A percentile compares a stretch with the other conserved stretches of the same genome.
Conservation (phyloP, 352 stramenopile genomes). For the Phytophthora kernoviae region DNA sequence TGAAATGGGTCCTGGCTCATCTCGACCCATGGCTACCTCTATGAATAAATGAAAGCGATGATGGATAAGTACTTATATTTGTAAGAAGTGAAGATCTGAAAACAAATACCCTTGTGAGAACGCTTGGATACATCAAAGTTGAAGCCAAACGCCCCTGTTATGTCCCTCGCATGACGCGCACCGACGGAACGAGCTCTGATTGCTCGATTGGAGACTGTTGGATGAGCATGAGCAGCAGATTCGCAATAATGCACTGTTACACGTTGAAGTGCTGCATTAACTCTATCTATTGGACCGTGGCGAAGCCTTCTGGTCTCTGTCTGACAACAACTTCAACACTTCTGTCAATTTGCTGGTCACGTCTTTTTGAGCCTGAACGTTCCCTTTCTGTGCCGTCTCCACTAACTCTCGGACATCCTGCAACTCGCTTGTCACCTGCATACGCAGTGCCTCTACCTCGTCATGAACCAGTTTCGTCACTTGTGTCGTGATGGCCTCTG, state of each 20-base stretch:
- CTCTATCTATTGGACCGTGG: conserved; percentile 4
- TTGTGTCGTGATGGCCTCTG: conserved; percentile 38
- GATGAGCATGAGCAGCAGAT: no score
- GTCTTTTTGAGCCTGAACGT: conserved; percentile 20
- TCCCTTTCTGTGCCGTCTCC: conserved; percentile 24
- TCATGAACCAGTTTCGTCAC: conserved; percentile 41
- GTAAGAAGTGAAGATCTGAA: no score
- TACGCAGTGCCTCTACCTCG: conserved; percentile 31
- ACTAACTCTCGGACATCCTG: conserved; percentile 35
- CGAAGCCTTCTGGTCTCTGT: conserved; percentile 7
- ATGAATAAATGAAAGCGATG: no score
- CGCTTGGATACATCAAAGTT: no score
- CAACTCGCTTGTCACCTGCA: conserved; percentile 39
- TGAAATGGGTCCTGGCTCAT: conserved; percentile 21
- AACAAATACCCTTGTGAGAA: no score
- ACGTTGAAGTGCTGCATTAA: neutral
- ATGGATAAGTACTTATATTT: no score
- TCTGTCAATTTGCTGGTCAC: conserved; percentile 27
- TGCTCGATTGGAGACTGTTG: no score
- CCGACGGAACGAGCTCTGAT: no score
- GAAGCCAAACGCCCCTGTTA: conserved; percentile 9
- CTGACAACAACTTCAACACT: conserved; percentile 27
- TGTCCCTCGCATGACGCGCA: no score
- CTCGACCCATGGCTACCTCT: neutral
- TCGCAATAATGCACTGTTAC: neutral